Conservation (phyloP, 768 basidiomycete genomes). For the Hypsizygus marmoreus region DNA sequence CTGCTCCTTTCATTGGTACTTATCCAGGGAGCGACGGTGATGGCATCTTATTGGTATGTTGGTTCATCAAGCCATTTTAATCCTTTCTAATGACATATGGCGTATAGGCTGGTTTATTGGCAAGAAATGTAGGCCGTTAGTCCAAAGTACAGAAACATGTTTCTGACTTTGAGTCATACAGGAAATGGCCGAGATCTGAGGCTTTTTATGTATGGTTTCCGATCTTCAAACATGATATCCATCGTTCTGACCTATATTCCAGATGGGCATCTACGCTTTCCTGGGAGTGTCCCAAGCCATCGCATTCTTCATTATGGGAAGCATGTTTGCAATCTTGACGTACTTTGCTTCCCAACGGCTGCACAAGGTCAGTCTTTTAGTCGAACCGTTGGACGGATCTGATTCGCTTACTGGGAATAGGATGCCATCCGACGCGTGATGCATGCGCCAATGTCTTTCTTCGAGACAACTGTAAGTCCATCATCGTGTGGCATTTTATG, state of each 20-base stretch:
- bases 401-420: too few relatives aligned
- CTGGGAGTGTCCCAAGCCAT: constrained; percentile 74
- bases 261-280: constrained; percentile 84
- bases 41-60: constrained; percentile 74
- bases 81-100: too few relatives aligned
- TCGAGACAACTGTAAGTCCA: constrained; percentile 72
- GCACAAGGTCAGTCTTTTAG: constrained; percentile 47
- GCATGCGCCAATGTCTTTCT: constrained; percentile 88
- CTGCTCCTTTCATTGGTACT: constrained; percentile 61
- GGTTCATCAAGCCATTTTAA: constrained; percentile 13
- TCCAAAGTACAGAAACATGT: constrained; percentile 12
- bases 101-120: constrained; percentile 84
- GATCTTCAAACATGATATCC: neutral
- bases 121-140: constrained; percentile 52
- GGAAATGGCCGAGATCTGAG: constrained; percentile 55
- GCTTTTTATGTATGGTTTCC: constrained; percentile 69
- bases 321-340: constrained; percentile 63
- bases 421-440: constrained; percentile 68
- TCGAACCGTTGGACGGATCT: neutral
- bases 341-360: constrained; percentile 76
- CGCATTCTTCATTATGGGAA: constrained; percentile 67
- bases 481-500: neutral
- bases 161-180: too few relatives aligned
- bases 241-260: constrained; percentile 7
- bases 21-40: constrained; percentile 68